Conservation (phyloP, 495 filamentous ascomycete species). For the Hypoxylon trugodes region DNA sequence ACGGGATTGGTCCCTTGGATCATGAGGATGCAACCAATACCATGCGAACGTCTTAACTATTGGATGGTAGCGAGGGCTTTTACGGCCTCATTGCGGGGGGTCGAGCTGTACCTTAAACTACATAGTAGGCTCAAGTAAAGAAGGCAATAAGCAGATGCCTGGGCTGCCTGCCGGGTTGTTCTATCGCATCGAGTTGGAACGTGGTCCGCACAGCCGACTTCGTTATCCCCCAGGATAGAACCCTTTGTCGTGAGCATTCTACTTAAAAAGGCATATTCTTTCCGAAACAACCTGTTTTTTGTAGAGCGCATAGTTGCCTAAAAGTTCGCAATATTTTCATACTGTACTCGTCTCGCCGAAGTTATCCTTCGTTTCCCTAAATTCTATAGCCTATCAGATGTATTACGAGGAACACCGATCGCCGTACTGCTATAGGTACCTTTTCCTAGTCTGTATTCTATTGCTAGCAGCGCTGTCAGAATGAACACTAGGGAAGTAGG, state of each 20-base stretch:
- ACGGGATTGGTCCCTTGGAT: constrained; percentile 25
- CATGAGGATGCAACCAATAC: constrained; percentile 25
- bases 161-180: constrained; percentile 1
- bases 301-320: neutral
- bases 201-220: constrained; percentile 2
- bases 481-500: too few species aligned
- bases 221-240: neutral
- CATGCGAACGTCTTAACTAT: neutral
- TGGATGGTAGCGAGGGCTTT: constrained; percentile 11
- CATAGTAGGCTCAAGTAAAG: neutral
- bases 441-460: too few species aligned
- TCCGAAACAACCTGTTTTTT: neutral
- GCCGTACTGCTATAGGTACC: too few species aligned
- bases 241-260: neutral
- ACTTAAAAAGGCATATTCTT: neutral
- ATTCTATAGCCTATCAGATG: too few species aligned
- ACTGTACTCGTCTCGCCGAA: too few species aligned
- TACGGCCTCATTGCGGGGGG: constrained; percentile 23
- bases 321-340: too few species aligned
- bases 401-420: too few species aligned
- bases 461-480: too few species aligned
- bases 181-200: neutral
- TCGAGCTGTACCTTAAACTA: neutral
- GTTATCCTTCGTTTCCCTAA: too few species aligned
- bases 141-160: neutral